These are phyloP conservation scores for Hyparrhenia diplandra DNA, from an alignment of 176 grass and related monocot genomes.

Conservation along the genomic window DNA sequence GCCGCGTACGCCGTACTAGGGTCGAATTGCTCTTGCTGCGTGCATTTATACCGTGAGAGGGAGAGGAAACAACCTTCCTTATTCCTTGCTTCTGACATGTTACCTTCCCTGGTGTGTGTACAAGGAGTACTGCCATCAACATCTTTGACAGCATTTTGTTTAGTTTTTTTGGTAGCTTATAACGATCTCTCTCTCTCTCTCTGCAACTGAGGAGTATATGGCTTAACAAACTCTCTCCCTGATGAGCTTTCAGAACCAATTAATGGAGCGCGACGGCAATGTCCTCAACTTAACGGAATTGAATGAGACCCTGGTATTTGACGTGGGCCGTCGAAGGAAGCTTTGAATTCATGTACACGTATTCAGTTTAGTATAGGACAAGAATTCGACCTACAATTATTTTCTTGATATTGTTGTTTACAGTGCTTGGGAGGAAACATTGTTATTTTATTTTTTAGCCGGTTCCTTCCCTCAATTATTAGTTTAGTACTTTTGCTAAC, in stretches of 20 bases:
- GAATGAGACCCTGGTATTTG: not conserved
- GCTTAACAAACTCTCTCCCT: not conserved
- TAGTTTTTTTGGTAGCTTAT: not conserved
- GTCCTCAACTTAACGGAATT: not conserved
- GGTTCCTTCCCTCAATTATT: no score
- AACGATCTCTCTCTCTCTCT: not conserved
- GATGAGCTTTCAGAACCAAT: not conserved
- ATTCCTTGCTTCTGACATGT: not conserved
- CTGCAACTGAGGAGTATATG: not conserved
- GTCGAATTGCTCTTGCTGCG: not conserved
- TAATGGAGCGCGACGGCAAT: not conserved
- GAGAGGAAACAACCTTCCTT: slow-evolving; percentile 21
- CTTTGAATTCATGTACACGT: not conserved
- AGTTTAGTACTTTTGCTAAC: no score
- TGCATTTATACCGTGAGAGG: slow-evolving; percentile 9
- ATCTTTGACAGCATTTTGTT: not conserved
- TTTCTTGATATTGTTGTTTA: no score
- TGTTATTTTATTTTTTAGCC: no score
- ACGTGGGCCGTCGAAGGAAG: not conserved
- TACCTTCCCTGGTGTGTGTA: not conserved
- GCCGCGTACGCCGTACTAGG: not conserved
- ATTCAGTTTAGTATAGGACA: no score
- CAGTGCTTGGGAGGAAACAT: no score
- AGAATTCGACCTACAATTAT: no score
- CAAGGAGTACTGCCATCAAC: not conserved